Evolutionary conservation across 257 asterid genomes (phyloP), one percentile per base, ranked within the genome.

Genomic region (Thymus quinquecostatus): DNA sequence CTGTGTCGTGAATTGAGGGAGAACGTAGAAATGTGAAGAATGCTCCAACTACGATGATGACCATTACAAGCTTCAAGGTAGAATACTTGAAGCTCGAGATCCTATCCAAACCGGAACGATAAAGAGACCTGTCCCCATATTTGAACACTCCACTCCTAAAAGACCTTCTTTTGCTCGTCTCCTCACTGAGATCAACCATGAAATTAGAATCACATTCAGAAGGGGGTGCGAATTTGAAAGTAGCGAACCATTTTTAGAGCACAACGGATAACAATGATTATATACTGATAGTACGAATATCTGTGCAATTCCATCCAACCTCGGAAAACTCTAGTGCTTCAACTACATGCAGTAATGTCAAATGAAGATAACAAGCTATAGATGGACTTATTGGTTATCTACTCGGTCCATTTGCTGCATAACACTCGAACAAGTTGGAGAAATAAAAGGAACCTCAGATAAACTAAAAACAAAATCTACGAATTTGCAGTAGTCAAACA

Each of bases 41-140:
- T 73, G 93, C 96, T 74, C 87, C 99, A 49, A 89, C 34, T 36
- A 84, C 49, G 64, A 89, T 83, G 68, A 91, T 74, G 73, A 82
- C 79, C 77, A 94, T 29, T 58, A 88, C 87, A 66, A 89, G 78
- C 82, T 94, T 94, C 76, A 91, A 48, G 8, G 83, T 71, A 33
- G 81, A 83, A 70, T 84, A 80, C 70, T 82, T 91, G 90, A 80
- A 87, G 79, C 78, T 83, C 41, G 81, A 79, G 65, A 74, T 58
- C 76, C 86, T 80, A 72, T 82, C 95, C 60, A 85, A 74, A 55
- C 78, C 78, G 77, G 89, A 81, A 71, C 88, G 81, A 44, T 82
- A 83, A 40, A 82, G 78, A 55, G 79, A 71, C 77, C 72, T 86
- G 33, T 86, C 92, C 72, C 89, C 96, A 78, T 86, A 89, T 80